These are phyloP conservation scores for Claviceps sp. DNA, from an alignment of 2,329 filamentous ascomycete genomes.

Conservation along the genomic window DNA sequence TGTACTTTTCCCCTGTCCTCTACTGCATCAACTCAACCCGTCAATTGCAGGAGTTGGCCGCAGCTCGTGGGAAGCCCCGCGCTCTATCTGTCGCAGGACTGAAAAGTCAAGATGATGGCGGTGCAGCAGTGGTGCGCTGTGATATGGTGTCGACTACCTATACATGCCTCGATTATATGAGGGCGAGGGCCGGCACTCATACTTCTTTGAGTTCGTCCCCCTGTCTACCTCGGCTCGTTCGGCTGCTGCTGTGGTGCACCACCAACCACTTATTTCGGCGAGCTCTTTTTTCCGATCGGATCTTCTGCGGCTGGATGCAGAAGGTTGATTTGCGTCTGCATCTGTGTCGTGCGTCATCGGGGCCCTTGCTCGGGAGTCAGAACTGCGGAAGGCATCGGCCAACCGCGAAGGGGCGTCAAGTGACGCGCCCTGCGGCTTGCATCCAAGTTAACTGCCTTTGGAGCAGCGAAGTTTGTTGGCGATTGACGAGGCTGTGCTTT, in stretches of 20 bases:
- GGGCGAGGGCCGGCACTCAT: not conserved
- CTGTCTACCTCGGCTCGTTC: not conserved
- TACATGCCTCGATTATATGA: not conserved
- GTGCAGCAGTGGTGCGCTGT: not conserved
- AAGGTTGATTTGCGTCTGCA: not conserved
- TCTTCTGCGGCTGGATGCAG: not conserved
- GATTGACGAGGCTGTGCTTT: too few relatives aligned
- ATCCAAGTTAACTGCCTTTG: not conserved
- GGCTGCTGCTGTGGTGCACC: conserved; percentile 2
- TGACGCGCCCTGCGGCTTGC: not conserved
- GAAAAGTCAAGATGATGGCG: not conserved
- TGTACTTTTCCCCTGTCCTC: not conserved
- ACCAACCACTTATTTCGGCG: conserved; percentile 2
- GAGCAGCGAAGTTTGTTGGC: not conserved
- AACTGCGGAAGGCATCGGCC: not conserved
- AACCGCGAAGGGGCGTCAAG: not conserved
- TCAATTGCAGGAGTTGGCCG: not conserved
- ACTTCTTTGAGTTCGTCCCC: too few relatives aligned
- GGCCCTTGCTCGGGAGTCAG: not conserved
- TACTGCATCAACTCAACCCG: not conserved
- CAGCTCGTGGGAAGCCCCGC: not conserved
- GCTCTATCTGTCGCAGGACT: not conserved
- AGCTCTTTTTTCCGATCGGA: not conserved
- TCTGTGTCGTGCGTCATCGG: not conserved
- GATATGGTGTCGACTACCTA: not conserved